Evolutionary conservation across 2,329 filamentous ascomycete genomes (phyloP), one percentile per base, ranked within the genome.

Genomic region (Cryphonectria parasitica): DNA sequence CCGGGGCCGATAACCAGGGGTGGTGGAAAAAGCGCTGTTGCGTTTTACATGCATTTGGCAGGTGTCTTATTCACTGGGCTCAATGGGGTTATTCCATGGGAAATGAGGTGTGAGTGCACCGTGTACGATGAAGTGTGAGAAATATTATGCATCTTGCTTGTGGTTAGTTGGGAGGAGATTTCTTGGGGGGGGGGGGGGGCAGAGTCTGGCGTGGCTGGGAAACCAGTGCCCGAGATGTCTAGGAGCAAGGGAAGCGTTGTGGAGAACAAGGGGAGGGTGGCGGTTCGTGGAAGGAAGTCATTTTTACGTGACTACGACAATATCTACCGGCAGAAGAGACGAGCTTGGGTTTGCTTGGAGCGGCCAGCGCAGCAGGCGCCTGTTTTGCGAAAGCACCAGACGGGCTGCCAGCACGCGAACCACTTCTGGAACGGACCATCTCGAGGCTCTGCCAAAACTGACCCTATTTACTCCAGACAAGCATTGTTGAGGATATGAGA

Each of bases 31-130:
- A 69, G 69, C 69, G 69, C 69, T 31, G 45, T 64, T 72, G 64
- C 68, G 71, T 69, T 69, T 70, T 69, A 61, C 70, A 71, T 73
- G 71, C 71, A 73, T 73, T 68, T 67, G 71, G 70, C 66, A 66
- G 70, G 69, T 71, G 69, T 72, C 67, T 67, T 25, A 22, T 72
- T 64, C 60, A 25, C 34, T 69, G 64, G 67, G 66, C 61, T 70
- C 70, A 61, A 58, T n/a, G 28, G 52, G 71, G 63, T 41, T 72
- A 58, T 56, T 71, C 65, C 71, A 72, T 71, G 71, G 71, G 66
- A 56, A 60, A 64, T 66, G 19, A 58, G 71, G 52, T 69, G 71
- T 66, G 45, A 62, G 17, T 61, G 56, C 67, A 71, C 69, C 67
- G 65, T 72, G 71, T 72, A 72, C 68, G 71, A 72, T 72, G 71